phyloP scores from a whole-genome alignment of 495 filamentous ascomycete species.

The Penicillium argentinense region DNA sequence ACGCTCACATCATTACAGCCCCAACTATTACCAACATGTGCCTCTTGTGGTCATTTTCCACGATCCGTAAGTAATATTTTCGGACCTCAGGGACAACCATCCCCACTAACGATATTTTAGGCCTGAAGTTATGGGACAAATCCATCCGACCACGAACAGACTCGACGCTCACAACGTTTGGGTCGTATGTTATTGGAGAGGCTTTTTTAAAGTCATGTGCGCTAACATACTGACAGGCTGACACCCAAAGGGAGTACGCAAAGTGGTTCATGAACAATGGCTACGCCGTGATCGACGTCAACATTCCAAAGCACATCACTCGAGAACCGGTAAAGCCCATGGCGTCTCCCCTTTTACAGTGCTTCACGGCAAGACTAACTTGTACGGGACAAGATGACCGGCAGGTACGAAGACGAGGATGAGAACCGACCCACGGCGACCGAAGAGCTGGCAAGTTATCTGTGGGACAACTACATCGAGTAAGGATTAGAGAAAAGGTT shows the following conservation, averaged over 20 bases:
- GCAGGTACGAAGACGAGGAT: conserved; percentile 44
- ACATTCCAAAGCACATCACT: conserved; percentile 74
- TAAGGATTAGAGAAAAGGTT: conserved; percentile 26
- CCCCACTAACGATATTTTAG: conserved; percentile 35
- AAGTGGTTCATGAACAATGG: conserved; percentile 72
- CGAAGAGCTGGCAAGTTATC: conserved; percentile 74
- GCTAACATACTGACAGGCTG: conserved; percentile 57
- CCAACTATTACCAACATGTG: conserved; percentile 50
- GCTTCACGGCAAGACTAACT: too few species aligned
- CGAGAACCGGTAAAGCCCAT: conserved; percentile 26
- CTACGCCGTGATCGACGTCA: conserved; percentile 85
- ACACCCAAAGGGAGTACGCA: conserved; percentile 74
- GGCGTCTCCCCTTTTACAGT: too few species aligned
- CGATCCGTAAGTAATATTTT: conserved; percentile 61
- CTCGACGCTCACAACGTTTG: conserved; percentile 81
- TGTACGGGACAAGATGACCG: too few species aligned
- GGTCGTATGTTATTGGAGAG: conserved; percentile 62
- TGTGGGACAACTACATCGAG: conserved; percentile 98
- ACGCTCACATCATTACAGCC: too few species aligned
- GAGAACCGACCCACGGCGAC: conserved; percentile 51
- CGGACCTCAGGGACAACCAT: neutral
- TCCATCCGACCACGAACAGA: conserved; percentile 66
- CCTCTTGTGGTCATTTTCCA: conserved; percentile 78
- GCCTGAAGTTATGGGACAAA: conserved; percentile 67
- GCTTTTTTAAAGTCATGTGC: conserved; percentile 7